A percentile compares a stretch with the other conserved stretches of the same genome.
phyloP scores from a whole-genome alignment of 164 flowering plant genomes.

The Berberis thunbergii region DNA sequence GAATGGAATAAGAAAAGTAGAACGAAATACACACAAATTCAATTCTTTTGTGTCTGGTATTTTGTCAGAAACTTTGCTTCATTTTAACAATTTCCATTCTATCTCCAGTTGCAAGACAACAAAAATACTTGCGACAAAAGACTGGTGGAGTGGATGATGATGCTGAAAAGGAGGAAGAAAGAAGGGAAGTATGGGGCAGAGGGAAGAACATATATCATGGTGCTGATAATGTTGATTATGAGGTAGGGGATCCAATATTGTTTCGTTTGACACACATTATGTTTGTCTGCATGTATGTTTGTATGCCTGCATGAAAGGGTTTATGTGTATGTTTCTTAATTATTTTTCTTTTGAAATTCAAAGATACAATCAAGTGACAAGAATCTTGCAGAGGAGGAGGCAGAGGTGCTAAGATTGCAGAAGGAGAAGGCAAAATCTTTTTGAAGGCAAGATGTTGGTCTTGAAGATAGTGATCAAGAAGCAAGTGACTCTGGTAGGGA shows the following conservation, averaged over 20 bases:
- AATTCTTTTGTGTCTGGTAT: too few species aligned
- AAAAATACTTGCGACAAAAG: constrained; percentile 46
- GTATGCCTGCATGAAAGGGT: too few species aligned
- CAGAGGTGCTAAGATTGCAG: constrained; percentile 45
- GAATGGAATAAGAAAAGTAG: too few species aligned
- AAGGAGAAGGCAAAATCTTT: constrained; percentile 38
- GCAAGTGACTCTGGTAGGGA: constrained; percentile 35
- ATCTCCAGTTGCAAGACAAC: constrained; percentile 43
- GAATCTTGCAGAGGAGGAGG: constrained; percentile 65
- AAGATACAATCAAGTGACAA: constrained; percentile 71
- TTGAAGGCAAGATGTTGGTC: constrained; percentile 56
- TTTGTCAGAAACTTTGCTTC: too few species aligned
- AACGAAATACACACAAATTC: too few species aligned
- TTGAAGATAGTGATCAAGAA: constrained; percentile 45
- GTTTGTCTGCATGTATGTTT: not conserved
- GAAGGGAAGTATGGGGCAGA: constrained; percentile 35
- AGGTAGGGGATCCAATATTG: constrained; percentile 28
- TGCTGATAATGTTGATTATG: constrained; percentile 57
- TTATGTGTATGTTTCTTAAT: not conserved
- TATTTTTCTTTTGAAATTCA: constrained; percentile 6
- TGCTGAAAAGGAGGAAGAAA: constrained; percentile 35
- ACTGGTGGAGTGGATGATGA: constrained; percentile 69
- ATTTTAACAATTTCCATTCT: not conserved
- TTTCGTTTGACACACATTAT: not conserved
- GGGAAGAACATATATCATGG: constrained; percentile 27